phyloP scores from a whole-genome alignment of 768 basidiomycete species.

The Lanmaoa rubissima region DNA sequence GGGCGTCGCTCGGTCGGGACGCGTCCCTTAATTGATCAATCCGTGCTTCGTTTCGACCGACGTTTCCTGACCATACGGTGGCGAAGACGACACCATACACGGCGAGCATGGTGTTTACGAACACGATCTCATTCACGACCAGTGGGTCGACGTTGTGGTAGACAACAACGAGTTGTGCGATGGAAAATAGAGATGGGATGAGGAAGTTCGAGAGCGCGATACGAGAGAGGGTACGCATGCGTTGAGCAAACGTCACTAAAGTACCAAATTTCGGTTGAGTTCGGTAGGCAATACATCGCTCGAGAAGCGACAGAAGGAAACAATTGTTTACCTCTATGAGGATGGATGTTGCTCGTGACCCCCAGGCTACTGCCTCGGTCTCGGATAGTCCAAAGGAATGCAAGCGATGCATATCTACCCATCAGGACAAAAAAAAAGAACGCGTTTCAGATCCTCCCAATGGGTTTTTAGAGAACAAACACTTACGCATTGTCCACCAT shows the following conservation, averaged over 20 bases:
- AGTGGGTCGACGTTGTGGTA: constrained; percentile 23
- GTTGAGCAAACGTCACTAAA: constrained; percentile 22
- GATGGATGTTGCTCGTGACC: constrained; percentile 19
- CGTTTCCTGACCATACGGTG: constrained; percentile 29
- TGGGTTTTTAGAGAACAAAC: neutral
- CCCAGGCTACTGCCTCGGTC: constrained; percentile 10
- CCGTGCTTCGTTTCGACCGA: neutral
- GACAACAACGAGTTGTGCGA: constrained; percentile 30
- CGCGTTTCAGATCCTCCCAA: neutral
- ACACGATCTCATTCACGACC: constrained; percentile 26
- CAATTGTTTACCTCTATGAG: constrained; percentile 2
- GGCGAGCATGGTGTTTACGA: constrained; percentile 31
- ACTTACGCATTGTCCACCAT: constrained; percentile 31
- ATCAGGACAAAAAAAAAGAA: no score
- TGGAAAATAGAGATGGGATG: constrained; percentile 32
- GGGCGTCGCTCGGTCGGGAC: neutral
- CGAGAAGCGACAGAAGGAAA: neutral
- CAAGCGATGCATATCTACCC: constrained; percentile 25
- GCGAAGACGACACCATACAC: constrained; percentile 35
- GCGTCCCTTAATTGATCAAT: neutral
- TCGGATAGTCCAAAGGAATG: constrained; percentile 30
- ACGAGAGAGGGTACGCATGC: constrained; percentile 26
- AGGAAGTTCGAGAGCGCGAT: constrained; percentile 35
- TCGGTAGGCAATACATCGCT: neutral
- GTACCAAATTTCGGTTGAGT: neutral